Evolutionary conservation across 108 stramenopile species (phyloP).

Genomic region (Nitzschia sp.): DNA sequence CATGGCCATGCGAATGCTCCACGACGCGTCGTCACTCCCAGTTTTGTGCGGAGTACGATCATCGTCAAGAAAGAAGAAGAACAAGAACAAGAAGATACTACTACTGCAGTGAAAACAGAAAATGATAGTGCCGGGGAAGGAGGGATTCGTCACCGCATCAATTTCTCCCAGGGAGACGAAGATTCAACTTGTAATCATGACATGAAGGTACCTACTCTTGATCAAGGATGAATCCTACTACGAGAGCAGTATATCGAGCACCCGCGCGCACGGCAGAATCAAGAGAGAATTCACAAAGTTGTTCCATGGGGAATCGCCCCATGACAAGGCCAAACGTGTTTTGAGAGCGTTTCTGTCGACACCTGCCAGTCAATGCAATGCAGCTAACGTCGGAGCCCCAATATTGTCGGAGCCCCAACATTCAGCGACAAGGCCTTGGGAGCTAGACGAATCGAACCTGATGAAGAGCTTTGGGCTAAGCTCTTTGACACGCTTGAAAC

Average conservation of each 20-base stretch:
- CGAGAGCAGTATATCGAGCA: slow-evolving; percentile 49
- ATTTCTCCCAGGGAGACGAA: too few species aligned
- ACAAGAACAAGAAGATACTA: slow-evolving; percentile 59
- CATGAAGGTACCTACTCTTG: too few species aligned
- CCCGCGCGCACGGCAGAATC: slow-evolving; percentile 56
- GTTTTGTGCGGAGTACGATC: too few species aligned
- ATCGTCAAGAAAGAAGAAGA: too few species aligned
- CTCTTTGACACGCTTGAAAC: slow-evolving; percentile 52
- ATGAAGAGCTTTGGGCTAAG: slow-evolving; percentile 34
- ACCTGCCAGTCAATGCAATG: slow-evolving; percentile 62
- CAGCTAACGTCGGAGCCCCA: slow-evolving; percentile 79
- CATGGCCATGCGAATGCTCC: too few species aligned
- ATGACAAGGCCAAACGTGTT: slow-evolving; percentile 43
- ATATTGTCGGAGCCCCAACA: slow-evolving; percentile 77
- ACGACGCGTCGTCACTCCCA: too few species aligned
- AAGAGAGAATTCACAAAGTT: slow-evolving; percentile 36
- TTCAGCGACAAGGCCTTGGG: slow-evolving; percentile 64
- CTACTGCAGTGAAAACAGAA: too few species aligned
- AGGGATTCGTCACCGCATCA: too few species aligned
- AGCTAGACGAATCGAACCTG: slow-evolving; percentile 11
- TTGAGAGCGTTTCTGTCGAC: slow-evolving; percentile 52
- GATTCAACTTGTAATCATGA: too few species aligned
- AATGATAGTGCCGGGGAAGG: too few species aligned
- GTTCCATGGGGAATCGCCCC: slow-evolving; percentile 10
- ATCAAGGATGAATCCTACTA: slow-evolving; percentile 51